A percentile compares a stretch with the other conserved stretches of the same genome.
Conservation (phyloP, 139 green algal species). For the Chlorella sp. region DNA sequence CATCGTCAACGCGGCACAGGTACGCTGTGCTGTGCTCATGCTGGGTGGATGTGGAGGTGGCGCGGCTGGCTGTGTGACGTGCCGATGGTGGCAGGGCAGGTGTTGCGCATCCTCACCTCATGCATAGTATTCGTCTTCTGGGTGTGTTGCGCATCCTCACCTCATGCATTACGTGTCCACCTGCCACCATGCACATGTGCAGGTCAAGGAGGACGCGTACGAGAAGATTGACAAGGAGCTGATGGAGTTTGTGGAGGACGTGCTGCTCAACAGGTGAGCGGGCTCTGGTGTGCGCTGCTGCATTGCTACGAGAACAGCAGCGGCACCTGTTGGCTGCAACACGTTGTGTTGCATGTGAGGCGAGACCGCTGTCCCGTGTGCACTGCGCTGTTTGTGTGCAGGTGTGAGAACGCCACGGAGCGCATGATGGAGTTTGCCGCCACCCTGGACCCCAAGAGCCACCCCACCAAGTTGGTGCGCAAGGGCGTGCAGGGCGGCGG, state of each 20-base stretch:
- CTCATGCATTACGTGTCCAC: neutral
- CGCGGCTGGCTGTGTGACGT: neutral
- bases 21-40: neutral
- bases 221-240: constrained; percentile 98
- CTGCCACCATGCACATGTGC: neutral
- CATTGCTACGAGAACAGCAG: neutral
- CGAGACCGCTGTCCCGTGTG: neutral
- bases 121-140: too few relatives aligned
- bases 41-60: neutral
- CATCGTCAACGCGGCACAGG: neutral
- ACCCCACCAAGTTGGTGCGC: constrained; percentile 73
- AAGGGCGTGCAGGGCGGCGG: constrained; percentile 36
- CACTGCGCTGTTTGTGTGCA: constrained; percentile 1
- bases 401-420: constrained; percentile 94
- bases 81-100: neutral
- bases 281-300: neutral
- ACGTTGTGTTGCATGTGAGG: neutral
- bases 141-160: too few relatives aligned
- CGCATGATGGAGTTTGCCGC: constrained; percentile 89
- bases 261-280: constrained; percentile 87
- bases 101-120: neutral
- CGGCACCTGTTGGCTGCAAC: neutral
- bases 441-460: constrained; percentile 88
- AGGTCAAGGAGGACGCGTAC: constrained; percentile 89
- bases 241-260: constrained; percentile 92